phyloP scores from a whole-genome alignment of 2,329 filamentous ascomycete species.

The Hymenoscyphus salicellus region DNA sequence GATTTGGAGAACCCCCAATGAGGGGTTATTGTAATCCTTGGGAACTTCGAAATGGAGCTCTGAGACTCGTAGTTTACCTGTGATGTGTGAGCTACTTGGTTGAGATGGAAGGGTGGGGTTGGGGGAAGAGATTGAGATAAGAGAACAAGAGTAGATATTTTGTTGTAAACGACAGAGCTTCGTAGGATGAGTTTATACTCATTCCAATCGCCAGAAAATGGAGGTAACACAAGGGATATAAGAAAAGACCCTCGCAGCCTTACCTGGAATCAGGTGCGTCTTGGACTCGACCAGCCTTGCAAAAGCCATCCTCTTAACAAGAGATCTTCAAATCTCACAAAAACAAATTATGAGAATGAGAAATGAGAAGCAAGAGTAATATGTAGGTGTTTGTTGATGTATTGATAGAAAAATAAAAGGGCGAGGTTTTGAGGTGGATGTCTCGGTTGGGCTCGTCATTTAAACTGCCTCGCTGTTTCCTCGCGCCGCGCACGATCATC shows the following conservation, averaged over 20 bases:
- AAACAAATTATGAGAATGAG: neutral
- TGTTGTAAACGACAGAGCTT: neutral
- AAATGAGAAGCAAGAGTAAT: neutral
- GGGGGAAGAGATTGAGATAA: constrained; percentile 8
- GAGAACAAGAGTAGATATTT: neutral
- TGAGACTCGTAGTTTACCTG: constrained; percentile 71
- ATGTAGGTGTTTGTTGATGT: neutral
- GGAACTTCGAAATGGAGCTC: constrained; percentile 86
- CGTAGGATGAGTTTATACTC: neutral
- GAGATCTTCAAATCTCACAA: neutral
- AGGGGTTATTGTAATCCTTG: constrained; percentile 65
- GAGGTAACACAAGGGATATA: neutral
- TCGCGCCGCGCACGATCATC: constrained; percentile 5
- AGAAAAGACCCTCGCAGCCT: constrained; percentile 10
- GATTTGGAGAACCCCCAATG: constrained; percentile 61
- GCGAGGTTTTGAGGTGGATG: constrained; percentile 1
- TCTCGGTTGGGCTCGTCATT: constrained; percentile 3
- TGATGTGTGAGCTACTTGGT: neutral
- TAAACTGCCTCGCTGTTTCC: neutral
- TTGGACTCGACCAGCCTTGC: constrained; percentile 38
- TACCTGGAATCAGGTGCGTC: constrained; percentile 42
- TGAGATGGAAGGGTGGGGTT: constrained; percentile 3
- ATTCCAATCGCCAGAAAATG: neutral
- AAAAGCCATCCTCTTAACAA: constrained; percentile 23
- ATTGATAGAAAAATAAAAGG: neutral